These are phyloP conservation scores for Mucor indicus DNA, from an alignment of 371 early-diverging fungal species.

Conservation along the genomic window DNA sequence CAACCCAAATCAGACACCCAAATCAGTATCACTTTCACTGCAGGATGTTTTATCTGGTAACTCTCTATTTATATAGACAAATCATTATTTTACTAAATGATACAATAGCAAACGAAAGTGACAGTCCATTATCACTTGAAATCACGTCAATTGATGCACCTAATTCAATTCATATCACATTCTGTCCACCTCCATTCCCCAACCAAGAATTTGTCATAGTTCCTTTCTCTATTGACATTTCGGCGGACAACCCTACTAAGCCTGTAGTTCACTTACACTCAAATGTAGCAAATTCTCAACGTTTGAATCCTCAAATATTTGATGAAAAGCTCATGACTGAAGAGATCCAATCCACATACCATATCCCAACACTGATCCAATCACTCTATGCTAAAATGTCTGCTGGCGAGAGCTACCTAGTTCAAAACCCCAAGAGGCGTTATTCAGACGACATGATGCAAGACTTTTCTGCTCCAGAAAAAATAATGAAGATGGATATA, in stretches of 20 bases:
- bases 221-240: conserved; percentile 37
- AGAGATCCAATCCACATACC: conserved; percentile 25
- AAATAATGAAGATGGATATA: conserved; percentile 18
- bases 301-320: conserved; percentile 36
- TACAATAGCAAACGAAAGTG: conserved; percentile 18
- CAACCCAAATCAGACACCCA: background rate
- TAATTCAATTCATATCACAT: conserved; percentile 26
- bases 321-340: conserved; percentile 34
- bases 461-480: background rate
- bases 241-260: conserved; percentile 25
- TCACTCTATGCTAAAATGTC: conserved; percentile 37
- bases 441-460: background rate
- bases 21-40: conserved; percentile 19
- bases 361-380: conserved; percentile 23
- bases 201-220: conserved; percentile 22
- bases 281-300: conserved; percentile 12
- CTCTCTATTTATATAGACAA: background rate
- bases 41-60: conserved; percentile 35
- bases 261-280: conserved; percentile 28
- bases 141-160: conserved; percentile 35
- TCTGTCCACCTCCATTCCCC: conserved; percentile 29
- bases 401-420: background rate
- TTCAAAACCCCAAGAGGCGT: background rate
- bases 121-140: conserved; percentile 21
- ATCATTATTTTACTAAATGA: background rate